These are phyloP conservation scores for Lagenidium sp. DNA, from an alignment of 352 stramenopile genomes.

Conservation along the genomic window DNA sequence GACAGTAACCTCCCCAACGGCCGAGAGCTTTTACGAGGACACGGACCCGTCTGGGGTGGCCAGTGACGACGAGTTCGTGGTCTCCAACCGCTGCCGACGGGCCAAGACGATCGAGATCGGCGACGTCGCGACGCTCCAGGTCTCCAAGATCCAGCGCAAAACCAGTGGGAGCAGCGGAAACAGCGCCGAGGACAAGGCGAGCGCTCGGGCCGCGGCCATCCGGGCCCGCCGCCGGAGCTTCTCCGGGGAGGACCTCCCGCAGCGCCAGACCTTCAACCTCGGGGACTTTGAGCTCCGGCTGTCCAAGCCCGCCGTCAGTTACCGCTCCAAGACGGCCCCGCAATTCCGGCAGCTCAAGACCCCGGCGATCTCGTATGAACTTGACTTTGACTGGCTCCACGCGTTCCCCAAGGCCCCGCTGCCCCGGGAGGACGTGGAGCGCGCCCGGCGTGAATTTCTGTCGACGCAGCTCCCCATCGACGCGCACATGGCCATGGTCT, in stretches of 20 bases:
- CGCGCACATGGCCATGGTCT: slow-evolving; percentile 34
- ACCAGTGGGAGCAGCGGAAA: slow-evolving; percentile 1
- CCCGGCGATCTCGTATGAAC: slow-evolving; percentile 45
- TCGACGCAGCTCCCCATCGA: slow-evolving; percentile 48
- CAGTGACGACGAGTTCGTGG: slow-evolving; percentile 17
- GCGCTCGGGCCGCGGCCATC: background rate
- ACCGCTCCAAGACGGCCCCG: slow-evolving; percentile 9
- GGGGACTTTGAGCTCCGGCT: slow-evolving; percentile 14
- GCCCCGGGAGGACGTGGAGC: slow-evolving; percentile 14
- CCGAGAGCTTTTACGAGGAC: slow-evolving; percentile 15
- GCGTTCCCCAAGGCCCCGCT: slow-evolving; percentile 70
- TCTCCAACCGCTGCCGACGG: slow-evolving; percentile 6
- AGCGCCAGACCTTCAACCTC: slow-evolving; percentile 3
- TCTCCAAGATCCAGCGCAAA: slow-evolving; percentile 9
- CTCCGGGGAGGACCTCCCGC: slow-evolving; percentile 10
- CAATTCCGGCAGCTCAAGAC: slow-evolving; percentile 53
- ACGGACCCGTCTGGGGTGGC: slow-evolving; percentile 16
- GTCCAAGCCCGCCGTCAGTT: slow-evolving; percentile 1
- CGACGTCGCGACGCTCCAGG: no score
- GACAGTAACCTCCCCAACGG: no score
- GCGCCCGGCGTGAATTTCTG: slow-evolving; percentile 40
- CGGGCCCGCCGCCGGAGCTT: slow-evolving; percentile 13
- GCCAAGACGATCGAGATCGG: slow-evolving; percentile 18
- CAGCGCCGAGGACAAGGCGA: no score
- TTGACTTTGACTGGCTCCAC: slow-evolving; percentile 76